Evolutionary conservation across 257 asterid species (phyloP), one percentile per base, ranked within the genome.

Genomic region (Pogostemon cablin): DNA sequence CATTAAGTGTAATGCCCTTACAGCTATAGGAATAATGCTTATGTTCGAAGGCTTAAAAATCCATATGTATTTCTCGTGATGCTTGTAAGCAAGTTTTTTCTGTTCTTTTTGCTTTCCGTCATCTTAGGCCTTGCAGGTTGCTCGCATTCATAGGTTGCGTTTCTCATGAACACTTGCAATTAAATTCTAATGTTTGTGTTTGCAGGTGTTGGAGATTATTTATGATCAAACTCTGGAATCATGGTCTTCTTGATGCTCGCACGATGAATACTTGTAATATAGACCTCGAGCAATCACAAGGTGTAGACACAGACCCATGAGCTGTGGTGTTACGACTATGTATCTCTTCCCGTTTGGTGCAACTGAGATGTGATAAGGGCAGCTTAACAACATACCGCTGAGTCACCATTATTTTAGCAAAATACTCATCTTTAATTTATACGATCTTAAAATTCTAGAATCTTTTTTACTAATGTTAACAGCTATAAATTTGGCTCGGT

Each of bases 141-240:
- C 40, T 17, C 8, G 65, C 41, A 40, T 40, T 69, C 43, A 15
- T 57, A 15, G 35, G 3, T 53, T 40, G 47, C 20, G 10, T 53
- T 43, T 61, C 25, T 8, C 15, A 2, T 65, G 42, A 25, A 0
- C n/a, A 62, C 3, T 37, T 68, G 67, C 46, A 46, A 61, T 49
- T 43, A 38, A n/a, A 12, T 34, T 75, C 66, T 41, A 8, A 55
- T 62, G 12, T 44, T 7, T 41, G 72, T 39, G 65, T 20, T 71
- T 17, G 73, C 83, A 95, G 99, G 95, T 90, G 98, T 71, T 95
- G 99, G 99, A 90, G 92, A 81, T 79, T 95, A 50, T 88, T 89
- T 54, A 90, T 95, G 99, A 73, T 84, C 49, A 95, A 95, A 74
- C 82, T 95, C 7, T 95, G 99, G 98, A 95, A 88, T 65, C 96